Base-by-base conservation (phyloP, 495 filamentous ascomycete species). In the Xylaria longipes region DNA sequence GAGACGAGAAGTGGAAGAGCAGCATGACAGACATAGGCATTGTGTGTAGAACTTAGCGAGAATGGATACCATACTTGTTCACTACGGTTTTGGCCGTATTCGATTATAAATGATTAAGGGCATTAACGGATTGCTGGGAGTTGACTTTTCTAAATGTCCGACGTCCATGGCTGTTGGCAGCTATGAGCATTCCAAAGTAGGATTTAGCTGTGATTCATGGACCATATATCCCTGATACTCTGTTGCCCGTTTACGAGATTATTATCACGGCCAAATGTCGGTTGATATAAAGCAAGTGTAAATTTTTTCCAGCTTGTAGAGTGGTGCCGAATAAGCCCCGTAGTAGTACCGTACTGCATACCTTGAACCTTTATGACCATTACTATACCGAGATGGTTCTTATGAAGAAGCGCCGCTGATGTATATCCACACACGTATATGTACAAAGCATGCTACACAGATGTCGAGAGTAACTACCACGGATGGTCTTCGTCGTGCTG, bases 1-100 rank as follows among this genome's bases (percentile, higher is more conserved):
- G 8, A 65, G 62, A 15, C 33, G 48, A 56, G 43, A 20, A 20
- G 37, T 33, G 66, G 50, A 48, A 45, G 25, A 65, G 20, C 15
- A 58, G 61, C 50, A 70, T 54, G 46, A 56, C 65, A 39, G 35
- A 33, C 29, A 54, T 31, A 56, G 58, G 60, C 61, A 57, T 71
- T 71, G 61, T 50, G 56, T 71, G 69, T 65, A 65, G 61, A 71
- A 65, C 46, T 72, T 72, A 72, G 54, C 64, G 64, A 72, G 64
- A 72, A 72, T 72, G 70, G 54, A 72, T 72, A 67, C 25, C 33
- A 35, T 52, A 66, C 39, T 39, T 66, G 35, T 62, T 67, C 48
- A 56, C 46, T 66, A 31, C 37, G 15, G 3, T 37, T 1, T 17
- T 39, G 45, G 25, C 61, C 6, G 2, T n/a, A n/a, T n/a, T n/a